These are phyloP conservation scores for Crucihimalaya himalaica DNA, from an alignment of 345 rosid species.

Conservation along the genomic window DNA sequence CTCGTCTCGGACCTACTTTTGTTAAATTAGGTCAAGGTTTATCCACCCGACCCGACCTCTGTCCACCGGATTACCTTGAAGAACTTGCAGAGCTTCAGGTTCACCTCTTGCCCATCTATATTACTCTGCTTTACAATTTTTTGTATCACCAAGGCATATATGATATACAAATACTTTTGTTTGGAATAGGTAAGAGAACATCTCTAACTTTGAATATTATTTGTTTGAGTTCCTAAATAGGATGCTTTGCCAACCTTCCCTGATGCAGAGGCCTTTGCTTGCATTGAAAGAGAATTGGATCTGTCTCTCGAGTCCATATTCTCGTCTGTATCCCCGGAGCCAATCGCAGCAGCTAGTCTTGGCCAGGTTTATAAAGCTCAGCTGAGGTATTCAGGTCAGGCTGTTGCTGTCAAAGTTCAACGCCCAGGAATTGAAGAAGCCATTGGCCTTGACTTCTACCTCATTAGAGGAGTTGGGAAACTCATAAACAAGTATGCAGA, in stretches of 20 bases:
- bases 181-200: neutral
- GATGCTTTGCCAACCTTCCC: conserved; percentile 96
- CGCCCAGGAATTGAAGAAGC: conserved; percentile 89
- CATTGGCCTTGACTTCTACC: conserved; percentile 90
- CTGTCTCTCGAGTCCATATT: conserved; percentile 68
- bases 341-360: conserved; percentile 93
- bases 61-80: conserved; percentile 91
- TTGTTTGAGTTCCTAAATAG: conserved; percentile 48
- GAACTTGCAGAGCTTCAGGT: conserved; percentile 96
- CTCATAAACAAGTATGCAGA: conserved; percentile 77
- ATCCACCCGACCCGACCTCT: conserved; percentile 93
- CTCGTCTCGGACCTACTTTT: conserved; percentile 89
- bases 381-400: conserved; percentile 70
- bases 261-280: conserved; percentile 84
- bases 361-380: conserved; percentile 98
- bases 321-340: conserved; percentile 75
- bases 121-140: neutral
- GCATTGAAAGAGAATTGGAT: conserved; percentile 87
- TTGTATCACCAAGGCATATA: too few species aligned
- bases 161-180: neutral
- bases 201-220: conserved; percentile 14
- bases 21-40: conserved; percentile 97
- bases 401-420: conserved; percentile 94
- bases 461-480: conserved; percentile 76
- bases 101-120: conserved; percentile 15